Conservation (phyloP, 768 basidiomycete genomes). For the Auricularia auricula-judae region DNA sequence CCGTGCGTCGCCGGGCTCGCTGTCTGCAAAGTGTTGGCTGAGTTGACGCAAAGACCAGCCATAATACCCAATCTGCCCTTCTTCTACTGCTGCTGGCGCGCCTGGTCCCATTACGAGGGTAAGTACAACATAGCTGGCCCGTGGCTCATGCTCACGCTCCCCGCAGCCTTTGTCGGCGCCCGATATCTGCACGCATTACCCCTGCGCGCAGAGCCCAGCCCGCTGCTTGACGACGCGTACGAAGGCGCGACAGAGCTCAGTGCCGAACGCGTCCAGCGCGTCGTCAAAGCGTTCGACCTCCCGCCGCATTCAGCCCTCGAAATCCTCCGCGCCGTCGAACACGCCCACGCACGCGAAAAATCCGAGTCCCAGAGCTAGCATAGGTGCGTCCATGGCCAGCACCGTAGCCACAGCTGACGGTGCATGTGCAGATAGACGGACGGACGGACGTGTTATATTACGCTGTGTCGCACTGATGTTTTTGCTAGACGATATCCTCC, state of each 20-base stretch:
- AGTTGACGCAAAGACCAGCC: conserved; percentile 29
- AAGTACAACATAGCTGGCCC: neutral
- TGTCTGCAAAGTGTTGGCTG: neutral
- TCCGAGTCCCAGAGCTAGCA: neutral
- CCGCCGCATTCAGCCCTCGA: conserved; percentile 34
- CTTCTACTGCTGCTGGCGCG: conserved; percentile 77
- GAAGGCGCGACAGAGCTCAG: conserved; percentile 22
- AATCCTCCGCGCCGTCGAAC: conserved; percentile 55
- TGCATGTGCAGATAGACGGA: no score
- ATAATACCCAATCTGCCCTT: conserved; percentile 76
- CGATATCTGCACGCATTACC: conserved; percentile 54
- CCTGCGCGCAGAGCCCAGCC: conserved; percentile 39
- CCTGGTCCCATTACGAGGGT: conserved; percentile 61
- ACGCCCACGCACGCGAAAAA: conserved; percentile 27
- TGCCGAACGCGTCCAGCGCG: conserved; percentile 40
- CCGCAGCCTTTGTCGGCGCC: conserved; percentile 58
- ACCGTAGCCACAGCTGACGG: no score
- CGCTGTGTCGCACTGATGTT: no score
- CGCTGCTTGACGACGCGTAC: conserved; percentile 49
- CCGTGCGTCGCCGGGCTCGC: conserved; percentile 35
- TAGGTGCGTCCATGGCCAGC: no score
- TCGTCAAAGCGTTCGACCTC: conserved; percentile 37
- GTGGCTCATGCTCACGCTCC: neutral
- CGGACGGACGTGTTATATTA: no score
- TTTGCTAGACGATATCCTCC: no score